Evolutionary conservation across 768 basidiomycete genomes (phyloP), one percentile per base, ranked within the genome.

Genomic region (Omphalotus guepiniiformis): DNA sequence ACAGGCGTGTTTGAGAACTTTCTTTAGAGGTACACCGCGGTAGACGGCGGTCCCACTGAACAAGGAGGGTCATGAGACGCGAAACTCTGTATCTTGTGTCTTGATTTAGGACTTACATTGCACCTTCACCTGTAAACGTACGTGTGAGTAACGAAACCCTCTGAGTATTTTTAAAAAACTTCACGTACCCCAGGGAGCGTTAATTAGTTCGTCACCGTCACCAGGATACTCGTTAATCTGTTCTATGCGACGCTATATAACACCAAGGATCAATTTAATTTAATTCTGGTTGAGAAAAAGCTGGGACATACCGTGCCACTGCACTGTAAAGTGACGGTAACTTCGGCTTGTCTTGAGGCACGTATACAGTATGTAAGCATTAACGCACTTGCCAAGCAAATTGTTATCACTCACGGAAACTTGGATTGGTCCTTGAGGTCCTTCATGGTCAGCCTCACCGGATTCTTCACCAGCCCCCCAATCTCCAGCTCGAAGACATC

Each of bases 291-390:
- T 1, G 37, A 38, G 22, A 18, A 11, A 11, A 16, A 9, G 4
- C n/a, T 28, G 21, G 13, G 16, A 37, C 37, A 32, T 42, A 55
- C 56, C 0, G 75, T 78, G 6, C 78, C 76, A 36, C 72, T 75
- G 58, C 78, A 79, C 55, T 78, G 78, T 15, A 79, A 56, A n/a
- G 76, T 78, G 26, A 77, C 70, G 0, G 77, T 76, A 6, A 78
- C 66, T 53, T 76, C 71, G 3, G 52, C 49, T 61, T 78, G 76
- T 3, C 75, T 75, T 32, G 15, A 39, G 13, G 29, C 22, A 40
- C 2, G n/a, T 23, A 28, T 22, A 15, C 12, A 32, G 8, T 23
- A 23, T 18, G 23, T 46, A 27, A 42, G n/a, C 38, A 37, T 23
- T 15, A 44, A 42, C 4, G 19, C 6, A n/a, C 18, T 21, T 38